Conservation (phyloP, 140 eudicot genomes). For the Cichorium intybus region DNA sequence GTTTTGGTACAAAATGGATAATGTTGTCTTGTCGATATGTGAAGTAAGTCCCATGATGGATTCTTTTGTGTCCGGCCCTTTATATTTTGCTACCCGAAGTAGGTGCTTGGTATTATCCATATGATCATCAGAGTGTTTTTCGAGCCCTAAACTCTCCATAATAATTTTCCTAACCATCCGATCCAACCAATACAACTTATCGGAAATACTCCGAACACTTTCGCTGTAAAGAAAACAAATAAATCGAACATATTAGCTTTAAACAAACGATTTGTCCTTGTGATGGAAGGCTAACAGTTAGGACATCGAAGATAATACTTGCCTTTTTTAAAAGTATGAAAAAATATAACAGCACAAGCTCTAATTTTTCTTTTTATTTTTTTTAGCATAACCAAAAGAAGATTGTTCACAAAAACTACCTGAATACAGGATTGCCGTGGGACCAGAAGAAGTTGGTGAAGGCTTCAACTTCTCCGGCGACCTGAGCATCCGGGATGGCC, state of each 20-base stretch:
- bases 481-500: conserved; percentile 23
- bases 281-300: too few relatives aligned
- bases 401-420: not conserved
- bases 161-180: conserved; percentile 12
- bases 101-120: conserved; percentile 24
- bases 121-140: conserved; percentile 15
- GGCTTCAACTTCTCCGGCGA: conserved; percentile 24
- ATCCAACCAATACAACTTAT: conserved; percentile 26
- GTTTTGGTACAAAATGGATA: conserved; percentile 24
- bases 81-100: conserved; percentile 20
- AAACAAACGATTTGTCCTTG: too few relatives aligned
- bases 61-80: conserved; percentile 6
- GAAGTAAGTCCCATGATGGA: conserved; percentile 18
- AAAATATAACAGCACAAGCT: not conserved
- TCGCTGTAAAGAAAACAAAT: not conserved
- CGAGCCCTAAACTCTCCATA: conserved; percentile 14
- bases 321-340: not conserved
- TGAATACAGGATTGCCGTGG: conserved; percentile 10
- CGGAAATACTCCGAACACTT: conserved; percentile 10
- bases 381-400: not conserved
- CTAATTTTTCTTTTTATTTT: too few relatives aligned
- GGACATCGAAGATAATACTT: not conserved
- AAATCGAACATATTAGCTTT: not conserved
- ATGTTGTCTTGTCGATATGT: conserved; percentile 18
- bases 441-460: conserved; percentile 25